phyloP scores from a whole-genome alignment of 2,329 filamentous ascomycete species.

The Colletotrichum sp. region DNA sequence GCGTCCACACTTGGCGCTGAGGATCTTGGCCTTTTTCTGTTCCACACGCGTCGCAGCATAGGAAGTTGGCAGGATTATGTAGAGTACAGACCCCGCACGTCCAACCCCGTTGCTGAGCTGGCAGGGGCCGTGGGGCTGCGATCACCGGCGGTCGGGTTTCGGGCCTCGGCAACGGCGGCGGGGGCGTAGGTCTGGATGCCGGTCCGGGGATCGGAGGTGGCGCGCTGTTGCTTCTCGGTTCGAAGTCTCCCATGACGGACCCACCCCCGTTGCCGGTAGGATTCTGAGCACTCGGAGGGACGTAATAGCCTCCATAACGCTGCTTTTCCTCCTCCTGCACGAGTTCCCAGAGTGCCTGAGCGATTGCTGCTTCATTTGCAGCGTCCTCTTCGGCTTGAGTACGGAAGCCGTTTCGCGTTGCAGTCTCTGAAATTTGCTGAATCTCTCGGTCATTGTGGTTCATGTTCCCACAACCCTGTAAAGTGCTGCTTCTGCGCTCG shows the following conservation, averaged over 20 bases:
- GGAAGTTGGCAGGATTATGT: slow-evolving; percentile 54
- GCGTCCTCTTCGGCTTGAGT: slow-evolving; percentile 88
- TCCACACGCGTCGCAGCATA: slow-evolving; percentile 63
- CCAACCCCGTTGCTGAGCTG: slow-evolving; percentile 43
- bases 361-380: slow-evolving; percentile 86
- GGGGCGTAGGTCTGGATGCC: slow-evolving; percentile 19
- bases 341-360: slow-evolving; percentile 84
- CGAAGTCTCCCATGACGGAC: slow-evolving; percentile 29
- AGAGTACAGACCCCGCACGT: slow-evolving; percentile 62
- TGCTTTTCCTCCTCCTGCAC: slow-evolving; percentile 77
- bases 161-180: slow-evolving; percentile 22
- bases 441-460: slow-evolving; percentile 71
- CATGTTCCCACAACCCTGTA: slow-evolving; percentile 78
- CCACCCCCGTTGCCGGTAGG: slow-evolving; percentile 51
- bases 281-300: slow-evolving; percentile 52
- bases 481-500: slow-evolving; percentile 68
- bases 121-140: background rate
- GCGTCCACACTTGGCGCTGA: slow-evolving; percentile 22
- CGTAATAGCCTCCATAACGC: slow-evolving; percentile 60
- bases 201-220: slow-evolving; percentile 4
- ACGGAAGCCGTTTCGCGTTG: slow-evolving; percentile 74
- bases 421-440: slow-evolving; percentile 65
- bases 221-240: slow-evolving; percentile 2
- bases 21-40: slow-evolving; percentile 22
- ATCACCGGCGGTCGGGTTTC: background rate